Conservation (phyloP, 1,284 basidiomycete species). For the Ustilago loliicola region DNA sequence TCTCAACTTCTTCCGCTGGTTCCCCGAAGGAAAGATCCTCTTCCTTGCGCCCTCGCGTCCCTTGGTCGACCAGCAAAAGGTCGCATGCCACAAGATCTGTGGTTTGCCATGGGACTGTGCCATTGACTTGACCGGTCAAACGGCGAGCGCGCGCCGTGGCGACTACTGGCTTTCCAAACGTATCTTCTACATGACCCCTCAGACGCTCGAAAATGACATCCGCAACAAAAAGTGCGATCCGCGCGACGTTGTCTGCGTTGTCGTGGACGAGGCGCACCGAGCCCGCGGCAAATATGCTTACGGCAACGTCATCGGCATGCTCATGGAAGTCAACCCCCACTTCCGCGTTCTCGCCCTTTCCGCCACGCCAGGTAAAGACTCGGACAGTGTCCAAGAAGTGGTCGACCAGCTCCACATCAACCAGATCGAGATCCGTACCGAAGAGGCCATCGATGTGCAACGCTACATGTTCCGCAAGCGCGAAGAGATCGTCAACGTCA, state of each 20-base stretch:
- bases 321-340: slow-evolving; percentile 93
- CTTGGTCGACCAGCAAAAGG: slow-evolving; percentile 86
- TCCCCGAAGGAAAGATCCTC: slow-evolving; percentile 74
- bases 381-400: slow-evolving; percentile 89
- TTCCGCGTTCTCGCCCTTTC: slow-evolving; percentile 94
- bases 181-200: slow-evolving; percentile 98
- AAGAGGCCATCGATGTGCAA: slow-evolving; percentile 87
- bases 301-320: slow-evolving; percentile 85
- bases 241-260: slow-evolving; percentile 82
- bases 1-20: slow-evolving; percentile 72
- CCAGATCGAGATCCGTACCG: slow-evolving; percentile 93
- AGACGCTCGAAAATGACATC: slow-evolving; percentile 93
- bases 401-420: slow-evolving; percentile 96
- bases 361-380: slow-evolving; percentile 90
- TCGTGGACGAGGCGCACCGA: slow-evolving; percentile 95
- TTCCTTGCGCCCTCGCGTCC: slow-evolving; percentile 97
- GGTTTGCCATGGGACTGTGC: slow-evolving; percentile 91
- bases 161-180: slow-evolving; percentile 83
- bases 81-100: slow-evolving; percentile 92
- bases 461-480: slow-evolving; percentile 88
- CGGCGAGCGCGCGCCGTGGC: slow-evolving; percentile 43
- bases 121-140: slow-evolving; percentile 84
- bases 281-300: slow-evolving; percentile 95
- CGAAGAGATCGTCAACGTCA: slow-evolving; percentile 64
- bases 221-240: slow-evolving; percentile 81